These are phyloP conservation scores for Backusella tarrabulga DNA, from an alignment of 192 early-diverging fungal species.

Conservation along the genomic window DNA sequence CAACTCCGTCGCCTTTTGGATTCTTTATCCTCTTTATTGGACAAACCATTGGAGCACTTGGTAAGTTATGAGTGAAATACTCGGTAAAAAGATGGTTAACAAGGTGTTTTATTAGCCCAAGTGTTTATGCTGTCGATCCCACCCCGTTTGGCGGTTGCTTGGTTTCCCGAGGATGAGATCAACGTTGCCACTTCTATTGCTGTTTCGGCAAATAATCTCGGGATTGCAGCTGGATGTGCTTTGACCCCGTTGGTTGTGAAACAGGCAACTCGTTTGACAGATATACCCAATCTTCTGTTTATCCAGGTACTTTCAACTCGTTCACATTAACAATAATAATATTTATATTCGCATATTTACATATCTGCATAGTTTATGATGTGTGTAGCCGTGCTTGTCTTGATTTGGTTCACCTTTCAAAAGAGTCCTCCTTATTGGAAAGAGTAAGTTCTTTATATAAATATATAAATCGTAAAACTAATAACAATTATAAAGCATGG, in stretches of 20 bases:
- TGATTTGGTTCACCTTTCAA: slow-evolving; percentile 23
- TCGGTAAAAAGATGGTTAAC: too few relatives aligned
- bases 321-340: background rate
- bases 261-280: slow-evolving; percentile 22
- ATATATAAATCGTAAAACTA: background rate
- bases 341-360: too few relatives aligned
- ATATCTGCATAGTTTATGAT: slow-evolving; percentile 9
- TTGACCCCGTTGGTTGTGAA: slow-evolving; percentile 40
- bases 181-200: slow-evolving; percentile 44
- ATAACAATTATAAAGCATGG: background rate
- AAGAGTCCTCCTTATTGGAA: slow-evolving; percentile 7
- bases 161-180: slow-evolving; percentile 40
- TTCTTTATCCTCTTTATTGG: slow-evolving; percentile 37
- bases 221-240: slow-evolving; percentile 41
- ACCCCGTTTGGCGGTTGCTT: slow-evolving; percentile 38
- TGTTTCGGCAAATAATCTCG: slow-evolving; percentile 41
- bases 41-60: slow-evolving; percentile 35
- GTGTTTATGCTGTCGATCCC: slow-evolving; percentile 38
- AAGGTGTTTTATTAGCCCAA: slow-evolving; percentile 17
- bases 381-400: slow-evolving; percentile 7
- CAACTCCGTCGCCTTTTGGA: slow-evolving; percentile 26
- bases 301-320: slow-evolving; percentile 18
- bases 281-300: slow-evolving; percentile 36
- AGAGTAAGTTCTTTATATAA: background rate
- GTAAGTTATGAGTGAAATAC: background rate